Conservation (phyloP, 371 early-diverging fungal genomes). For the Actinomortierella wolfii region DNA sequence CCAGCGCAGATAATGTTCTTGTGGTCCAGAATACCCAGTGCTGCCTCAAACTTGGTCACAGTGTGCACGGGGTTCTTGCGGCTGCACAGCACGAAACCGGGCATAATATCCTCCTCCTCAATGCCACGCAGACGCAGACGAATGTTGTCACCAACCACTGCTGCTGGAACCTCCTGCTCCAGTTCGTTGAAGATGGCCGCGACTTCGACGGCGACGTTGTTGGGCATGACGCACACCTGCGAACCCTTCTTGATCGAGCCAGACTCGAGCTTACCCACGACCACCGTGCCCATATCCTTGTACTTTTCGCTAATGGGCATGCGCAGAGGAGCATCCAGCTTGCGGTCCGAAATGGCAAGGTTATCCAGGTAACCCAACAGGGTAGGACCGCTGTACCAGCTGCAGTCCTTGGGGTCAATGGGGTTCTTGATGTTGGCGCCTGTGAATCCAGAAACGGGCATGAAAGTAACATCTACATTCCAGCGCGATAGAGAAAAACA, state of each 20-base stretch:
- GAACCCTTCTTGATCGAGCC: conserved; percentile 90
- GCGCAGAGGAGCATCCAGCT: conserved; percentile 85
- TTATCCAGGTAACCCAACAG: conserved; percentile 87
- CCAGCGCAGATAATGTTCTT: conserved; percentile 96
- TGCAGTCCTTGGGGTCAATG: conserved; percentile 59
- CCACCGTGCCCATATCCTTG: conserved; percentile 97
- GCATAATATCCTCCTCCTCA: conserved; percentile 91
- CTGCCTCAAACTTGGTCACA: conserved; percentile 83
- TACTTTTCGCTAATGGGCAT: conserved; percentile 95
- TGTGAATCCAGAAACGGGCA: conserved; percentile 96
- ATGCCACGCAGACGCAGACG: conserved; percentile 88
- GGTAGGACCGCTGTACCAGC: conserved; percentile 93
- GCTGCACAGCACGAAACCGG: conserved; percentile 89
- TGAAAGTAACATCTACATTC: conserved; percentile 82
- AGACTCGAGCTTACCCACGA: conserved; percentile 95
- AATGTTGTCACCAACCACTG: conserved; percentile 92
- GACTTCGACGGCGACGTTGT: conserved; percentile 81
- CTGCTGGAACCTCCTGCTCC: conserved; percentile 82
- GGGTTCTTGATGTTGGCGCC: conserved; percentile 96
- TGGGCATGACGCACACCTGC: conserved; percentile 89
- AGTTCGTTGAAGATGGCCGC: conserved; percentile 80
- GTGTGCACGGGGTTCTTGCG: conserved; percentile 78
- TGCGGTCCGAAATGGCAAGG: conserved; percentile 82
- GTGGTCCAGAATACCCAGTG: conserved; percentile 88
- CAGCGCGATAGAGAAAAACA: not conserved